Evolutionary conservation across 495 filamentous ascomycete species (phyloP).

Genomic region (Annulohypoxylon stygium): DNA sequence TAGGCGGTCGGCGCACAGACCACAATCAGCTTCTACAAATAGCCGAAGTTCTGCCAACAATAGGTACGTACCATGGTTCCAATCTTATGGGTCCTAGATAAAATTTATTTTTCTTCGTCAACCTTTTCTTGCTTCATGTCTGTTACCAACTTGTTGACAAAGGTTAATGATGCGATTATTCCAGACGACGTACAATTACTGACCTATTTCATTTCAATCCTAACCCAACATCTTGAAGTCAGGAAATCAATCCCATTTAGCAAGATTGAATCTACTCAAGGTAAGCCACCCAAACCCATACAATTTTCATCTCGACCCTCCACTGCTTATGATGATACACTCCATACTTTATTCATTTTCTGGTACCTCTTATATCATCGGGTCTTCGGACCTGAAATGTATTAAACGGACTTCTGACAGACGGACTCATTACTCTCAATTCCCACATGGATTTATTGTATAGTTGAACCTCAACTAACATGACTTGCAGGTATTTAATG

Average conservation of each 20-base stretch:
- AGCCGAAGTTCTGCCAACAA: background rate
- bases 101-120: slow-evolving; percentile 12
- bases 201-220: background rate
- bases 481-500: slow-evolving; percentile 22
- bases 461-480: slow-evolving; percentile 28
- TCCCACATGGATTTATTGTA: slow-evolving; percentile 3
- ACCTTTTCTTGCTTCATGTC: background rate
- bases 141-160: background rate
- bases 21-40: background rate
- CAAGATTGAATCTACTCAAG: slow-evolving; percentile 2
- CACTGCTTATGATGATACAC: slow-evolving; percentile 64
- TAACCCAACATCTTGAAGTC: background rate
- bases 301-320: slow-evolving; percentile 13
- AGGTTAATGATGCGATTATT: background rate
- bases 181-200: background rate
- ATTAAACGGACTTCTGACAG: slow-evolving; percentile 72
- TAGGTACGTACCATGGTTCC: background rate
- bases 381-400: slow-evolving; percentile 64
- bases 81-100: slow-evolving; percentile 6
- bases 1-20: slow-evolving; percentile 18
- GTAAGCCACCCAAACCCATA: slow-evolving; percentile 27
- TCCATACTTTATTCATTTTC: slow-evolving; percentile 60
- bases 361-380: slow-evolving; percentile 77
- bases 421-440: slow-evolving; percentile 18
- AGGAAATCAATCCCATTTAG: background rate